phyloP scores from a whole-genome alignment of 768 basidiomycete genomes.

The Tricholoma matsutake region DNA sequence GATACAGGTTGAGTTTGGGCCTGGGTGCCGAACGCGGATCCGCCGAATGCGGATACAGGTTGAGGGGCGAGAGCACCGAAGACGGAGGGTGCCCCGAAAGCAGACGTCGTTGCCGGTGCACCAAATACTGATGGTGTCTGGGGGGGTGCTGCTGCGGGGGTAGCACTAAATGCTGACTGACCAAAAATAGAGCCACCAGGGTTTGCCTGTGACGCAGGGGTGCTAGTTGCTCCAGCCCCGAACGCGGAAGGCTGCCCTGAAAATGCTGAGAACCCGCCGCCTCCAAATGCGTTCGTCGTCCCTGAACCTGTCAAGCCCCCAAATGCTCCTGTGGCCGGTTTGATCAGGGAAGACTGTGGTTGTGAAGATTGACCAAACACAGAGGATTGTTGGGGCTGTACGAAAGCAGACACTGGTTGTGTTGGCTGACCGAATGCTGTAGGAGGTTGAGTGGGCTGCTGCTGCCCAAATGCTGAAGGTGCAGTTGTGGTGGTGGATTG shows the following conservation, averaged over 20 bases:
- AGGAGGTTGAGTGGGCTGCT: conserved; percentile 26
- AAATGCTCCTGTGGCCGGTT: conserved; percentile 52
- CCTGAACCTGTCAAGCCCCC: conserved; percentile 32
- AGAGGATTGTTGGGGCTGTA: conserved; percentile 27
- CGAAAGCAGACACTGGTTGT: conserved; percentile 33
- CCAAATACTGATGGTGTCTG: conserved; percentile 24
- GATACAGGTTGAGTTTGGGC: conserved; percentile 13
- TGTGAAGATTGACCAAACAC: conserved; percentile 28
- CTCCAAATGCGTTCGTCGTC: conserved; percentile 31
- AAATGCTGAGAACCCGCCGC: conserved; percentile 50
- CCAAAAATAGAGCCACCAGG: conserved; percentile 28
- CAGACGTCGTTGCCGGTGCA: conserved; percentile 11
- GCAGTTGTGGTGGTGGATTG: conserved; percentile 26
- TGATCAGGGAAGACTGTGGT: conserved; percentile 37
- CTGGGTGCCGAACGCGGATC: conserved; percentile 20
- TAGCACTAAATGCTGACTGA: conserved; percentile 25
- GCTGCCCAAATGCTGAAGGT: conserved; percentile 38
- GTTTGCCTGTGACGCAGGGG: conserved; percentile 27
- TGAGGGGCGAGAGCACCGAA: conserved; percentile 13
- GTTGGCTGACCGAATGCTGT: conserved; percentile 24
- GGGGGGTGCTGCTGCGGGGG: conserved; percentile 14
- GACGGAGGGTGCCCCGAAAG: conserved; percentile 13
- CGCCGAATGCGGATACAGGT: conserved; percentile 16
- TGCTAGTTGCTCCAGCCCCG: conserved; percentile 23
- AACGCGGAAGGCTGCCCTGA: conserved; percentile 46